Base-by-base conservation (phyloP, 768 basidiomycete species). In the Tulasnella sp. region DNA sequence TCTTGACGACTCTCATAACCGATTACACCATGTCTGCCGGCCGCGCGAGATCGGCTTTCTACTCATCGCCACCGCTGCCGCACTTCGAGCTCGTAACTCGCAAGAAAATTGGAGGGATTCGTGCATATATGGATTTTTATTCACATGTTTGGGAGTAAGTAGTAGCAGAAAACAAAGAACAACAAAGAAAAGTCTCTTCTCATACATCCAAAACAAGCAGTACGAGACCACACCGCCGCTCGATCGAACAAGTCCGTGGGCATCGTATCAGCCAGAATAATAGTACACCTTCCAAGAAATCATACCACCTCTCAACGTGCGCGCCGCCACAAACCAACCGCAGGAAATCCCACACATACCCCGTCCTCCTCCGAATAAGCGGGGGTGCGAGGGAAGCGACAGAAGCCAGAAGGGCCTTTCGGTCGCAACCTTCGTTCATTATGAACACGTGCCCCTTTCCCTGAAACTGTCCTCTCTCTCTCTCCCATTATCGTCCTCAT, bases 51-150 rank as follows among this genome's bases (percentile, higher is more conserved):
- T 6, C 60, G 24, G 60, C n/a, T 64, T 50, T 14, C 24, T 3
- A 64, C 14, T 20, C 42, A 42, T 12, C 6, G 42, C 60, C 31
- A 64, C 24, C 60, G n/a, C 60, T 2, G 5, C 60, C n/a, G 31
- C 12, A 4, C 18, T 28, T 34, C n/a, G 60, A 34, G 24, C 28
- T n/a, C n/a, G n/a, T n/a, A n/a, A n/a, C n/a, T n/a, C n/a, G n/a
- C n/a, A n/a, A n/a, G 24, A 34, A 28, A 24, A n/a, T 28, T 34
- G 3, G 28, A 37, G 64, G 64, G n/a, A 12, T 69, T 69, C 1
- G n/a, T 1, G 7, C 64, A 69, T 69, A 69, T 69, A 69, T 69
- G 22, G n/a, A 69, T 69, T 69, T 69, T 69, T 69, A 69, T 69
- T 69, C 64, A 69, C 64, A 69, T 69, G 34, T 69, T 69, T 69